phyloP scores from a whole-genome alignment of 2,329 filamentous ascomycete species.

The Cercospora nicotianae region DNA sequence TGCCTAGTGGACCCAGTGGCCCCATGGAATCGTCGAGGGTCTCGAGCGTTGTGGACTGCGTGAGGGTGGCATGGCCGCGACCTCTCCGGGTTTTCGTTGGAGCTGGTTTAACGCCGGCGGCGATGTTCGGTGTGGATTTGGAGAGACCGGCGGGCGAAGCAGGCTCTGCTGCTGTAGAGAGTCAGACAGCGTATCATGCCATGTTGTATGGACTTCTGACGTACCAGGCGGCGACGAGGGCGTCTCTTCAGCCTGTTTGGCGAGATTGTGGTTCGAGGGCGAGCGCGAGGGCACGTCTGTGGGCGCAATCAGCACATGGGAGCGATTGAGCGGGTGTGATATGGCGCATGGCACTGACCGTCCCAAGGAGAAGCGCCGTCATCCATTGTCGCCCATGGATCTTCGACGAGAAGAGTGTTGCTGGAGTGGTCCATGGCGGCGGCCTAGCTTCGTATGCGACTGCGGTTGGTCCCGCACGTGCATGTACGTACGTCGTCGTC shows the following conservation, averaged over 20 bases:
- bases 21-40: constrained; percentile 72
- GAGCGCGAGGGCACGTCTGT: constrained; percentile 51
- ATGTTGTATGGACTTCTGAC: constrained; percentile 9
- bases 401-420: constrained; percentile 14
- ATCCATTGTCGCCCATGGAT: constrained; percentile 35
- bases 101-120: constrained; percentile 31
- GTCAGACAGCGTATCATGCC: not conserved
- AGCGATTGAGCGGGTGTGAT: not conserved
- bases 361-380: constrained; percentile 39
- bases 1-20: constrained; percentile 68
- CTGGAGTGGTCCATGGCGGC: constrained; percentile 6
- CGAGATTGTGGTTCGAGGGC: constrained; percentile 43
- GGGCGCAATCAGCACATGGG: not conserved
- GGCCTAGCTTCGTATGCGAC: not conserved
- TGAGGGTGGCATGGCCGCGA: constrained; percentile 67
- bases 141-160: constrained; percentile 20
- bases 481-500: not conserved
- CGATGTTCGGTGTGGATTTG: constrained; percentile 28
- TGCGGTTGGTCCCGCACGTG: constrained; percentile 2
- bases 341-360: constrained; percentile 26
- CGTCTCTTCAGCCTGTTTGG: constrained; percentile 41
- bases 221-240: constrained; percentile 14
- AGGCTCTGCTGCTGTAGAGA: constrained; percentile 10
- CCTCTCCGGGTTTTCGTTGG: constrained; percentile 49
- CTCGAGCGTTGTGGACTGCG: constrained; percentile 75